Base-by-base conservation (phyloP, 768 basidiomycete species). In the Mycena epipterygia region DNA sequence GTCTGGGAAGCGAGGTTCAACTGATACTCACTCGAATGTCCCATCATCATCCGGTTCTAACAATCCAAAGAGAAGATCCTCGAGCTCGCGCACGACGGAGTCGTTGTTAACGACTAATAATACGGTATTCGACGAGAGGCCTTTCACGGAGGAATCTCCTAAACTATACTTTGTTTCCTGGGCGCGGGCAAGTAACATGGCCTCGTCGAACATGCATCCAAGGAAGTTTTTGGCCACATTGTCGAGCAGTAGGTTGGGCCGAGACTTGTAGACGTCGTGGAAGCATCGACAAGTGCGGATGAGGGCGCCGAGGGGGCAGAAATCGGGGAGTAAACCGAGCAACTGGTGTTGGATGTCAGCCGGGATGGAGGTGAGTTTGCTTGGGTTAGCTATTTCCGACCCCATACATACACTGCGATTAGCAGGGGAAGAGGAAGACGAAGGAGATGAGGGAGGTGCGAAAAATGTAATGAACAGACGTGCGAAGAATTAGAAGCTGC, bases 301-400 rank as follows among this genome's bases (percentile, higher is more conserved):
- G 12, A 56, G 13, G 14, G 53, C 53, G 19, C 42, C 53, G 42
- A 65, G 64, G 39, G 56, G 53, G 64, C 37, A 41, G 51, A 65
- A 65, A 44, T 65, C 30, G 23, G 64, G 53, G 30, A 65, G 42
- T 2, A 65, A 33, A 25, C 64, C 29, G 42, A 65, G 64, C 16
- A 65, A 21, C 5, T 33, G 32, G 63, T 64, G 39, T 21, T 55
- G 52, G 27, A 56, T 8, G 29, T 53, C 63, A 30, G 52, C 8
- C 21, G 64, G 64, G 23, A 56, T 44, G 32, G 41, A 29, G 6
- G 55, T 65, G 52, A 65, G 53, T 19, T 23, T 64, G 35, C 37
- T 63, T 41, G 30, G 51, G 23, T 17, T 27, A 8, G 51, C 27
- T 51, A 64, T 64, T n/a, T n/a, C n/a, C n/a, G n/a, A n/a, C n/a